Percentiles rank a stretch among this genome's conserved stretches.
phyloP scores from a whole-genome alignment of 108 stramenopile genomes.

The Cylindrotheca closterium region DNA sequence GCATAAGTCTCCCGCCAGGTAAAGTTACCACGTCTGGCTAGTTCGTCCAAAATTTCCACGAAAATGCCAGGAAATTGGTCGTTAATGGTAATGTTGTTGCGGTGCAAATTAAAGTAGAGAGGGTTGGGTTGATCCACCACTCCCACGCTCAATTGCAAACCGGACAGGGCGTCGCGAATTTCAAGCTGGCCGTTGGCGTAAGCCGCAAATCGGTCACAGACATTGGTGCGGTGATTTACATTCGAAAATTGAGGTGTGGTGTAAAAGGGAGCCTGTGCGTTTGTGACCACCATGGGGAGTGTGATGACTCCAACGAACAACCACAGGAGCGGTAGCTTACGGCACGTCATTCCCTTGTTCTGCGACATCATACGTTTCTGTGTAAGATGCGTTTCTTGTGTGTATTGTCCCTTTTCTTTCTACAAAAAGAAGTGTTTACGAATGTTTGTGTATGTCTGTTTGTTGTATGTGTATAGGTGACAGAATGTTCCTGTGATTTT shows the following conservation, averaged over 20 bases:
- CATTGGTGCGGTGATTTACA: neutral
- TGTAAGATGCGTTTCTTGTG: too few species aligned
- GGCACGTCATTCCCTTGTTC: too few species aligned
- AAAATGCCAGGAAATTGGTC: constrained; percentile 20
- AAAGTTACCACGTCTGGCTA: constrained; percentile 41
- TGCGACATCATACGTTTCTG: too few species aligned
- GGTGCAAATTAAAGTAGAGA: neutral
- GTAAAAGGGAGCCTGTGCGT: neutral
- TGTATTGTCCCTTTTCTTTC: too few species aligned
- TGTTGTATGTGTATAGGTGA: too few species aligned
- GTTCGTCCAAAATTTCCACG: constrained; percentile 35
- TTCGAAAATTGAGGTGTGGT: neutral
- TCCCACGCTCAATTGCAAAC: neutral
- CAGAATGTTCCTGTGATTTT: too few species aligned
- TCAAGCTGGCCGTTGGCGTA: neutral
- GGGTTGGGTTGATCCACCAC: neutral
- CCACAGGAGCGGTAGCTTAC: too few species aligned
- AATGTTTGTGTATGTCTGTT: too few species aligned
- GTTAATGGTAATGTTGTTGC: constrained; percentile 7
- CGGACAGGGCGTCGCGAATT: neutral
- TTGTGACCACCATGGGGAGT: too few species aligned
- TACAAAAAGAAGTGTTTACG: too few species aligned
- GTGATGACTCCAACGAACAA: too few species aligned
- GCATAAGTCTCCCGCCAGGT: constrained; percentile 38
- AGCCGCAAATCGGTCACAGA: neutral